Evolutionary conservation across 2,329 filamentous ascomycete genomes (phyloP).

Genomic region (Aspergillus costaricaensis): DNA sequence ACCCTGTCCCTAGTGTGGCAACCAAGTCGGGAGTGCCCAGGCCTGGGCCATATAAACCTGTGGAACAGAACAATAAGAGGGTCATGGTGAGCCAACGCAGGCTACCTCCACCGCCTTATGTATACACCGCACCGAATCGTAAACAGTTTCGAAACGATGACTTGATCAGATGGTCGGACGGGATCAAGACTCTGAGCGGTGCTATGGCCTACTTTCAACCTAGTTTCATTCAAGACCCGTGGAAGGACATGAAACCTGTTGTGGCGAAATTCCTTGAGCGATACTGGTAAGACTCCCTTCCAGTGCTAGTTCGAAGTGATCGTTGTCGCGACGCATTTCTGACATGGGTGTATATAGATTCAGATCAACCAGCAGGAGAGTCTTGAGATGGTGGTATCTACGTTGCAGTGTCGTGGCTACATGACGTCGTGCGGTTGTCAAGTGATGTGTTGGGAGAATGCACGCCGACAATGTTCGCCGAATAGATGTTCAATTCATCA

Average conservation of each 20-base stretch:
- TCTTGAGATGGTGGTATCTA: neutral
- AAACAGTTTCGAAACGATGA: constrained; percentile 18
- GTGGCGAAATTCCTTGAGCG: constrained; percentile 3
- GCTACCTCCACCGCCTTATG: neutral
- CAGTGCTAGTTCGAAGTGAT: neutral
- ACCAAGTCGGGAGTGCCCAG: neutral
- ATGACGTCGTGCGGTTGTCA: neutral
- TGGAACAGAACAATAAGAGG: neutral
- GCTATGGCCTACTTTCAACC: constrained; percentile 21
- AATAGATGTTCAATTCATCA: no score
- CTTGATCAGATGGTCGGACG: constrained; percentile 18
- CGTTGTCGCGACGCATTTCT: neutral
- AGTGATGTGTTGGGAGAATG: neutral
- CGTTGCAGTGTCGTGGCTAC: neutral
- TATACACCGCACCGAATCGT: constrained; percentile 29
- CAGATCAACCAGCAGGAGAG: neutral
- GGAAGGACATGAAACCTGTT: constrained; percentile 18
- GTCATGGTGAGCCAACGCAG: neutral
- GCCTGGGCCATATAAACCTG: no score
- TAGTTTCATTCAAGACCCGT: constrained; percentile 25
- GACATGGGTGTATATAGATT: neutral
- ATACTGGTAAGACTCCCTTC: constrained; percentile 8
- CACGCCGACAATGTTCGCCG: neutral
- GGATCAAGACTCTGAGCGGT: constrained; percentile 15
- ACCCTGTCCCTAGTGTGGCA: neutral